phyloP scores from a whole-genome alignment of 2,329 filamentous ascomycete genomes.

The Diaporthe nobilis region DNA sequence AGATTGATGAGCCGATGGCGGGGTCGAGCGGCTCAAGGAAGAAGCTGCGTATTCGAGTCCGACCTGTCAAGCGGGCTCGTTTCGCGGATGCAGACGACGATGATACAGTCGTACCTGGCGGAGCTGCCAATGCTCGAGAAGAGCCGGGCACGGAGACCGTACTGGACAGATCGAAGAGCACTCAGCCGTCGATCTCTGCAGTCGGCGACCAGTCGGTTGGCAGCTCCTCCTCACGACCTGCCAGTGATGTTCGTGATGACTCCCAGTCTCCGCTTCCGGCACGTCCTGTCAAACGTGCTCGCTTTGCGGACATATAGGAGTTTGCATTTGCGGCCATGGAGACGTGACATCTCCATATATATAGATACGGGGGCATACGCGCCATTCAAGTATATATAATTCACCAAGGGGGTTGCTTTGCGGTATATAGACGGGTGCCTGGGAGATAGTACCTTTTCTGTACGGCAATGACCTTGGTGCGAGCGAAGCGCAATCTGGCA shows the following conservation, averaged over 20 bases:
- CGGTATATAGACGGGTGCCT: background rate
- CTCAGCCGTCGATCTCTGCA: background rate
- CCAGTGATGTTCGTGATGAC: background rate
- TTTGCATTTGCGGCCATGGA: background rate
- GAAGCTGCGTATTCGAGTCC: background rate
- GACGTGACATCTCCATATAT: background rate
- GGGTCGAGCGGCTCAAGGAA: background rate
- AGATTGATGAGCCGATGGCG: background rate
- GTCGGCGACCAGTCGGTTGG: background rate
- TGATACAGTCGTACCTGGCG: background rate
- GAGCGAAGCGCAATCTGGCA: background rate
- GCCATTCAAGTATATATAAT: background rate
- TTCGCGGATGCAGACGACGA: background rate
- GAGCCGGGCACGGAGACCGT: background rate
- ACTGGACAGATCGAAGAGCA: background rate
- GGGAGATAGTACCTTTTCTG: background rate
- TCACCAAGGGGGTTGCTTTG: background rate
- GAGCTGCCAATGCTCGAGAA: too few species aligned
- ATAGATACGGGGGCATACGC: background rate
- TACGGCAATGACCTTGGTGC: background rate
- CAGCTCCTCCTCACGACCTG: background rate
- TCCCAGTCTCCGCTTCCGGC: background rate
- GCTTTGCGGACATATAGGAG: background rate
- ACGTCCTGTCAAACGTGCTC: conserved; percentile 30
- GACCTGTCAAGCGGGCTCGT: conserved; percentile 23